Base-by-base conservation (phyloP, 1,284 basidiomycete genomes). In the Cryptococcus sp. region DNA sequence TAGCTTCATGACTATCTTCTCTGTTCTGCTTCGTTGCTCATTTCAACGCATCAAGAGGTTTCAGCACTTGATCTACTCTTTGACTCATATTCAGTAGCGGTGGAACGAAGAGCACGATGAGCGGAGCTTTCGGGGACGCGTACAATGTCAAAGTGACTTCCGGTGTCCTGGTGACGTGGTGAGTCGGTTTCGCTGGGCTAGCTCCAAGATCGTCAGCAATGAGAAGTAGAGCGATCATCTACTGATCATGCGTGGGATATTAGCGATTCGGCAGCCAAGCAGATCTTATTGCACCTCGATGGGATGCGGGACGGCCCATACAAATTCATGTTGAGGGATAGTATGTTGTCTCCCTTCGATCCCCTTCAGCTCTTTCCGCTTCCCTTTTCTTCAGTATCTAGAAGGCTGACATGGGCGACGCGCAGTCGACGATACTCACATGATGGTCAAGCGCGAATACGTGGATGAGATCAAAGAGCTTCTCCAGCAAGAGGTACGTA, bases 181-280 rank as follows among this genome's bases (percentile, higher is more conserved):
- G 19, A 53, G 70, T 58, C 17, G 39, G 13, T 45, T 15, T 45
- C 39, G 25, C 25, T 6, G 25, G 25, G 25, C 25, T 25, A 6
- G 25, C 25, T 25, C 25, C 25, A 25, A 25, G 25, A 25, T 25
- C 25, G 25, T 3, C 6, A 25, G 25, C 25, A 25, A 25, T 25
- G 17, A 23, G 22, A 16, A 23, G 22, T 3, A 3, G 22, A 19
- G 46, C 46, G 17, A 3, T 11, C 1, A 23, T 39, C 16, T 6
- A 41, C 10, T 35, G 41, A 27, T 19, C 27, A 11, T 17, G 13
- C 20, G n/a, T 45, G 20, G 25, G 39, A 19, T 6, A 13, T 6
- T 51, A 76, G 73, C 60, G 76, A 77, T 60, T 73, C 71, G 38
- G 74, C 76, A 10, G 76, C 76, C 5, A 77, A 76, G 60, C 74